These are phyloP conservation scores for Anaeromyces robustus DNA, from an alignment of 192 early-diverging fungal genomes.

Conservation along the genomic window DNA sequence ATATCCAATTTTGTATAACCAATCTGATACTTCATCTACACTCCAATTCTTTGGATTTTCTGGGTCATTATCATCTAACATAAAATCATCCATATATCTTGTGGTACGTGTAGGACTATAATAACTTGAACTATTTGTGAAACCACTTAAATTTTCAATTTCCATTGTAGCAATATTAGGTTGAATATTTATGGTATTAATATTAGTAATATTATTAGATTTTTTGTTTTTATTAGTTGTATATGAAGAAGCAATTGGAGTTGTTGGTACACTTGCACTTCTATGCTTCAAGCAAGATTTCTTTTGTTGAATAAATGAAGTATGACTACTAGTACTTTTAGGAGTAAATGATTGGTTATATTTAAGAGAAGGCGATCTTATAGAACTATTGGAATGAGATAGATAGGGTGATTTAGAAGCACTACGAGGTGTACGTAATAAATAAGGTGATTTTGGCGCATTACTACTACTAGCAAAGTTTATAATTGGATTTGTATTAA, in stretches of 20 bases:
- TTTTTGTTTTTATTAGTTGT: too few species aligned
- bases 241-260: too few species aligned
- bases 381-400: background rate
- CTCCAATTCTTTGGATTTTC: background rate
- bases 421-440: background rate
- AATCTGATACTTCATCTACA: background rate
- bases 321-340: background rate
- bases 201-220: background rate
- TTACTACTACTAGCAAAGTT: background rate
- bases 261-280: background rate
- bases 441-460: background rate
- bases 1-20: background rate
- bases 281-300: background rate
- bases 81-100: background rate
- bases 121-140: background rate
- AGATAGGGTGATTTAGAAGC: background rate
- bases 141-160: background rate
- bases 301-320: background rate
- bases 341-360: background rate
- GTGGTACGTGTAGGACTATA: background rate
- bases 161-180: background rate
- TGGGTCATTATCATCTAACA: background rate
- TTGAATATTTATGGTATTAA: background rate
- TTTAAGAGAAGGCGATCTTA: background rate
- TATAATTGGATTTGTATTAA: background rate